Base-by-base conservation (phyloP, 225 moss, liverwort and hornwort genomes). In the Lunularia cruciata region DNA sequence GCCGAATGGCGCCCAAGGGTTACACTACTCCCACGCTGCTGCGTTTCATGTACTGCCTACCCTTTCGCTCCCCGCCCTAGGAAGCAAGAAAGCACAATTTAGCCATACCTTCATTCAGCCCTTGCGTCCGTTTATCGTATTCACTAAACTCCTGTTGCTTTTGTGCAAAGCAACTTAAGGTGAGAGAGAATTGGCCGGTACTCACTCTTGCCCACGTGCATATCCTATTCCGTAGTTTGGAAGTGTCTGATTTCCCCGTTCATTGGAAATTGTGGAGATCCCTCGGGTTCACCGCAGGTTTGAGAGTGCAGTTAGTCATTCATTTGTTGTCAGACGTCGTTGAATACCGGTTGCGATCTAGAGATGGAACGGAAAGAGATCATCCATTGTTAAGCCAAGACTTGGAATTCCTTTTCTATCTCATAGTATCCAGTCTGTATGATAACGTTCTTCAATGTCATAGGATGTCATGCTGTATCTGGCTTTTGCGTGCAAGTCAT, bases 1-100 rank as follows among this genome's bases (percentile, higher is more conserved):
- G 43, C 35, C n/a, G 33, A 60, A 71, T 71, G 71, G 71, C 60
- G 57, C 59, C 46, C 59, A 60, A 59, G 59, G 60, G 60, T 60
- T 71, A 60, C 46, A 60, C 18, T 20, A 71, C 57, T 36, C 46
- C 35, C 70, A 60, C 71, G n/a, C 59, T 71, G 33, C 43, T 60
- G 32, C 60, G 47, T 47, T 60, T 37, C 71, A 69, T 69, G 56
- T 57, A 69, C 55, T 56, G 68, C 54, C 68, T 68, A 36, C 33
- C 68, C 53, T 68, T 54, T 68, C 53, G 54, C 34, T 53, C 38
- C 54, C 52, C 38, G 13, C 68, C 52, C 51, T 68, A 68, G 26
- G 54, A 53, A 52, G 68, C 68, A 68, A 52, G 68, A 51, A 68
- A 53, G 25, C 42, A 32, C 30, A 57, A 57, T 57, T 31, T 57